Percentiles rank a stretch among this genome's conserved stretches.
Evolutionary conservation across 177 flowering plant genomes (phyloP).

Genomic region (Vitis hybrid): DNA sequence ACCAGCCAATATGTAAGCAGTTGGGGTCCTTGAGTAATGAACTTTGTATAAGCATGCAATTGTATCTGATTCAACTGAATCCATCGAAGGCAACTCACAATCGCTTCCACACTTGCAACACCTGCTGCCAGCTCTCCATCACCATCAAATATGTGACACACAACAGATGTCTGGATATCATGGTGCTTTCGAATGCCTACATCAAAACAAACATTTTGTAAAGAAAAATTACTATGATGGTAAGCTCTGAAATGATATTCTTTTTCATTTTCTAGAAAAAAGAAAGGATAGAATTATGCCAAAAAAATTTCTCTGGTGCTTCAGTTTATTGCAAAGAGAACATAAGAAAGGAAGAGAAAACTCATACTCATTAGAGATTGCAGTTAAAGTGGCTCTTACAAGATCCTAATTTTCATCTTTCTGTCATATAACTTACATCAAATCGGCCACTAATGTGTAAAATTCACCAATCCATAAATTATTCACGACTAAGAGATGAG

Average conservation of each 20-base stretch:
- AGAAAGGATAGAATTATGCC: neutral
- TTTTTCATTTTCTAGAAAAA: neutral
- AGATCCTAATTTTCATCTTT: neutral
- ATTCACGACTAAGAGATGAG: no score
- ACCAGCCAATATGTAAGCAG: neutral
- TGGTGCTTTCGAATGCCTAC: conserved; percentile 63
- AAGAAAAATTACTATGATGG: neutral
- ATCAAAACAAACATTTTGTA: conserved; percentile 9
- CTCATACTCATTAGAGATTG: neutral
- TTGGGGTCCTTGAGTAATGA: neutral
- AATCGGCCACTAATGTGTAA: neutral
- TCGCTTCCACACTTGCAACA: conserved; percentile 82
- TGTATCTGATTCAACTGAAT: neutral
- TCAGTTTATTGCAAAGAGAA: neutral
- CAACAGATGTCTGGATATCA: conserved; percentile 67
- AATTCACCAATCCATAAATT: neutral
- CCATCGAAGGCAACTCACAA: conserved; percentile 46
- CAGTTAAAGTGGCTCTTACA: neutral
- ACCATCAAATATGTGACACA: conserved; percentile 61
- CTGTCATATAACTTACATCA: neutral
- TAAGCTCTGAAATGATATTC: no score
- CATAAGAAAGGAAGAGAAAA: neutral
- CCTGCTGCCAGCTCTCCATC: conserved; percentile 83
- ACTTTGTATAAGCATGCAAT: neutral
- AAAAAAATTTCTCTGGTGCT: neutral